Conservation (phyloP, 306 rosid genomes). For the Glycine tomentella region DNA sequence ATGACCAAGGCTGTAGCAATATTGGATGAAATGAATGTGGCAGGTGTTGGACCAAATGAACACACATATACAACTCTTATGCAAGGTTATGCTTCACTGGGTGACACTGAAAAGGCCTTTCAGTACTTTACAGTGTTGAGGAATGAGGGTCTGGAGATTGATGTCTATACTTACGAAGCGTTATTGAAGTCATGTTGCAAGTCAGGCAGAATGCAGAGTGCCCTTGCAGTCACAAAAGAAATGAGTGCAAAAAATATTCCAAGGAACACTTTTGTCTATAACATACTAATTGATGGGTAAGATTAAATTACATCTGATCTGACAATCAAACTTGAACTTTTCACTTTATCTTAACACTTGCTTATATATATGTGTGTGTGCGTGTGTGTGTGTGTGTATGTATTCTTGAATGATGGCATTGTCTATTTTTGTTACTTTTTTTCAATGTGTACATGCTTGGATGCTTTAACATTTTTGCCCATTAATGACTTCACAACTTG, state of each 20-base stretch:
- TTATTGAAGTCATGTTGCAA: constrained; percentile 98
- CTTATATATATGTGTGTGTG: background rate
- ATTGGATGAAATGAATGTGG: constrained; percentile 89
- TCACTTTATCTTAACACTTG: constrained; percentile 15
- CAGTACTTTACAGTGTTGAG: constrained; percentile 77
- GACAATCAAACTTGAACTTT: background rate
- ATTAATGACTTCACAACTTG: constrained; percentile 12
- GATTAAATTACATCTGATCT: constrained; percentile 33
- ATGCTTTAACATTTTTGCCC: background rate
- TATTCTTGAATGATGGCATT: constrained; percentile 15
- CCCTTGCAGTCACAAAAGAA: constrained; percentile 91
- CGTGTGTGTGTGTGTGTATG: no score
- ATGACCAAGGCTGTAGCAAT: constrained; percentile 81
- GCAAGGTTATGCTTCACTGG: constrained; percentile 95
- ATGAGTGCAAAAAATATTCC: constrained; percentile 85
- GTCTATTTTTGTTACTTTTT: background rate
- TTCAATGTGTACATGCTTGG: constrained; percentile 2
- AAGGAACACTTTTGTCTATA: constrained; percentile 88
- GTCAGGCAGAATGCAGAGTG: constrained; percentile 98
- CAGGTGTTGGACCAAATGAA: constrained; percentile 80
- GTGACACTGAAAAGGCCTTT: constrained; percentile 93
- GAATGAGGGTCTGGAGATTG: constrained; percentile 83
- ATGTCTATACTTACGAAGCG: constrained; percentile 88
- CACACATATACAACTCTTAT: constrained; percentile 92
- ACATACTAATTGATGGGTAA: constrained; percentile 97